Base-by-base conservation (phyloP, 169 alveolate species). In the Theileria parva region DNA sequence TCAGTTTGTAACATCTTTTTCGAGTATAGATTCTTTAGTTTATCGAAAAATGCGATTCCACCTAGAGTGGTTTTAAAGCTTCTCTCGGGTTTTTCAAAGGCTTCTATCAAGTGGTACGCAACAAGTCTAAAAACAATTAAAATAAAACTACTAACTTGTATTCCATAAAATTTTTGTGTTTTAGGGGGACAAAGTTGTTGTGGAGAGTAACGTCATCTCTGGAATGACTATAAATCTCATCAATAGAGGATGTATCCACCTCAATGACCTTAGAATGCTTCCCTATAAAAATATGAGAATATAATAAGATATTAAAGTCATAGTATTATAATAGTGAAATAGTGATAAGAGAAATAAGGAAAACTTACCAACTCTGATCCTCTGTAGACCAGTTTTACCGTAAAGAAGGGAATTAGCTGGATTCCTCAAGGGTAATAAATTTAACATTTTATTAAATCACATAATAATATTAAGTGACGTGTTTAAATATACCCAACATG, bases 371-470 rank as follows among this genome's bases (percentile, higher is more conserved):
- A 84, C 83, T 53, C 77, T 75, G 44, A 84, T 84, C 72, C 90
- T 80, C 81, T 84, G 90, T 39, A 84, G 77, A 8, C 86, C 86
- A 28, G 86, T 77, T 70, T 84, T 84, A 67, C 86, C 86, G 70
- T 71, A 84, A 30, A 84, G 86, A 65, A 84, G 69, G 66, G 86
- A 77, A 19, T 23, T 12, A n/a, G 90, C 80, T 30, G 90, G 83
- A 70, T 30, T 71, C 66, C 86, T 39, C 86, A 68, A 21, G 15
- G 90, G 90, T 75, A 84, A 71, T 30, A 84, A 71, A 64, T 84
- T 84, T 76, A 84, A 63, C 90, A 84, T 84, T 30, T 19, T 48
- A 21, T 60, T 37, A 57, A 70, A 21, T 50, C 30, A 53, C 44
- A 21, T 23, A 53, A 8, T 19, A 19, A 27, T 44, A 70, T 12